Conservation (phyloP, 192 early-diverging fungal species). For the Rhizoclosmatium sp. region DNA sequence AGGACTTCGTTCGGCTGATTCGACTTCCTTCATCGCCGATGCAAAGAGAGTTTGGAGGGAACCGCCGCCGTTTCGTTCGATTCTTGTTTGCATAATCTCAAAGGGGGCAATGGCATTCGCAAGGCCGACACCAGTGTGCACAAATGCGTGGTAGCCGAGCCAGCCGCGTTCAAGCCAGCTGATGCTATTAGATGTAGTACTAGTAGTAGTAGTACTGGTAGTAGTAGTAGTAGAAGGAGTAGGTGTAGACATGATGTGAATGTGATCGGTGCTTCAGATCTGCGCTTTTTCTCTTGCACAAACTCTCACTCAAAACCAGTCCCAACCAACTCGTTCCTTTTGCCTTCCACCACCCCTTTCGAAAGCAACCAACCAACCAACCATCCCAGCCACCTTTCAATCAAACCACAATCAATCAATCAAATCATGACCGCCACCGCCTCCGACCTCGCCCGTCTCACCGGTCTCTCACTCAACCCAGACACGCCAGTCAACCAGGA, state of each 20-base stretch:
- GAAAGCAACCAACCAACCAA: background rate
- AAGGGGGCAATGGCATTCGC: slow-evolving; percentile 35
- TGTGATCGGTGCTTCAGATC: no score
- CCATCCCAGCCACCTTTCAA: background rate
- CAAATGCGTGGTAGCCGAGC: slow-evolving; percentile 30
- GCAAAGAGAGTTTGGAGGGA: slow-evolving; percentile 35
- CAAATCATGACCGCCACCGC: background rate
- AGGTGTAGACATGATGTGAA: no score
- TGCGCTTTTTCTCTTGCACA: background rate
- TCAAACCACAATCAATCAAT: background rate
- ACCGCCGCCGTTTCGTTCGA: slow-evolving; percentile 31
- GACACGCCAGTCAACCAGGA: slow-evolving; percentile 4
- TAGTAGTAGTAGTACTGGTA: no score
- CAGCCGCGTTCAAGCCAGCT: slow-evolving; percentile 16
- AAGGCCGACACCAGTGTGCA: slow-evolving; percentile 4
- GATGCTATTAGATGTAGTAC: no score
- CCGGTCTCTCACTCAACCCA: slow-evolving; percentile 27
- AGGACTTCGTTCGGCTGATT: background rate
- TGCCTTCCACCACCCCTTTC: background rate
- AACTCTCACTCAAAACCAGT: background rate
- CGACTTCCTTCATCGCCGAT: slow-evolving; percentile 14
- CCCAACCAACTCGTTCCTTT: background rate
- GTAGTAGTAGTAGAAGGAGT: no score
- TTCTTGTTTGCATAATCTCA: slow-evolving; percentile 18
- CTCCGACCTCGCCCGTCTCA: slow-evolving; percentile 20